Conservation (phyloP, 495 filamentous ascomycete genomes). For the Penicillium dipodomyicola region DNA sequence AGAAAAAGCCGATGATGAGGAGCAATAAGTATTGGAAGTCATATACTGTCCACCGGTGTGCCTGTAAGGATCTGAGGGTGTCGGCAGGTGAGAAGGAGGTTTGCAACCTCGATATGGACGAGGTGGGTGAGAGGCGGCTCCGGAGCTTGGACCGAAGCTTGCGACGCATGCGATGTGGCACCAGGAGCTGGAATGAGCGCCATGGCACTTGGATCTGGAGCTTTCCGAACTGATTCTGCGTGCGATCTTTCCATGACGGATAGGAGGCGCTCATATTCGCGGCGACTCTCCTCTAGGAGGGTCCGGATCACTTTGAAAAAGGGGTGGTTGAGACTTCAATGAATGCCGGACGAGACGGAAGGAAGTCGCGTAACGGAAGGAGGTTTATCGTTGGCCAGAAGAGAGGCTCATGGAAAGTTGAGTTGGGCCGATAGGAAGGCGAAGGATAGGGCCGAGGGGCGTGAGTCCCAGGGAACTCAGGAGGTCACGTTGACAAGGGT, state of each 20-base stretch:
- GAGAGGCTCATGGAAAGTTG: slow-evolving; percentile 24
- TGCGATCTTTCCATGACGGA: slow-evolving; percentile 52
- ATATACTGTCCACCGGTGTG: slow-evolving; percentile 78
- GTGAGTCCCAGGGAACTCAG: slow-evolving; percentile 14
- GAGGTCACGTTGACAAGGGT: slow-evolving; percentile 20
- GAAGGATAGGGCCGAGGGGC: slow-evolving; percentile 22
- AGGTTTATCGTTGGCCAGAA: slow-evolving; percentile 32
- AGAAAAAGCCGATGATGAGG: slow-evolving; percentile 72
- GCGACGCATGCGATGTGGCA: slow-evolving; percentile 71
- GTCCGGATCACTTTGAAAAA: slow-evolving; percentile 24
- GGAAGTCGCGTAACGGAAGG: slow-evolving; percentile 17
- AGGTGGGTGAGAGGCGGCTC: slow-evolving; percentile 65
- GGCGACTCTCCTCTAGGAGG: slow-evolving; percentile 28
- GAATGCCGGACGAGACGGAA: slow-evolving; percentile 28
- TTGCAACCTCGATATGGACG: slow-evolving; percentile 70
- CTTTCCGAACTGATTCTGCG: slow-evolving; percentile 48
- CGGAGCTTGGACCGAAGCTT: slow-evolving; percentile 72
- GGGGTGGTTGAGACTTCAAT: slow-evolving; percentile 23
- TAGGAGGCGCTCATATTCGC: slow-evolving; percentile 42
- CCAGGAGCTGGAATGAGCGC: slow-evolving; percentile 49
- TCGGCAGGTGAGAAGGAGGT: slow-evolving; percentile 76
- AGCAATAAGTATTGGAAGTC: slow-evolving; percentile 83
- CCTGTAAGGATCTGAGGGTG: slow-evolving; percentile 67
- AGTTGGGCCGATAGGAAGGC: slow-evolving; percentile 22
- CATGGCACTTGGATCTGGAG: slow-evolving; percentile 51